A percentile compares a stretch with the other conserved stretches of the same genome.
Conservation (phyloP, 2,329 filamentous ascomycete genomes). For the Colletotrichum echinochloae region DNA sequence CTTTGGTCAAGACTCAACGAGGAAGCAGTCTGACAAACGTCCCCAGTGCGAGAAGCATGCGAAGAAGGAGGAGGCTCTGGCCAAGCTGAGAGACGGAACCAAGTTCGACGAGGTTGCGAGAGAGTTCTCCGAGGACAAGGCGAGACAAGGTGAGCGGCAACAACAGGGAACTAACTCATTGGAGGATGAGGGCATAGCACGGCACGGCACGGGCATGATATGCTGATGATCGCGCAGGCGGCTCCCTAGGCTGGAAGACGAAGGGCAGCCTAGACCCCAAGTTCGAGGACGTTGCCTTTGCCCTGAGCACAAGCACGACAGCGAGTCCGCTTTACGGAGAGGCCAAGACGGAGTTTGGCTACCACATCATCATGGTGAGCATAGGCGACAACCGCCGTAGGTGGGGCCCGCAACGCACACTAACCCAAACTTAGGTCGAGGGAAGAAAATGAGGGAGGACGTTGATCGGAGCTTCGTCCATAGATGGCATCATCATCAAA, state of each 20-base stretch:
- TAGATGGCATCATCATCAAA: constrained; percentile 4
- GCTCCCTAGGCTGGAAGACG: constrained; percentile 78
- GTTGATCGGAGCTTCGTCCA: not conserved
- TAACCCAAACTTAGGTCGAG: constrained; percentile 50
- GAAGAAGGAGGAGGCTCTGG: constrained; percentile 82
- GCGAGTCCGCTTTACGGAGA: constrained; percentile 74
- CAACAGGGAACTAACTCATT: not conserved
- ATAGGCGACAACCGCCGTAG: not conserved
- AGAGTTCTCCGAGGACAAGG: constrained; percentile 82
- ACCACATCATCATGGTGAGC: constrained; percentile 83
- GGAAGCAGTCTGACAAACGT: constrained; percentile 2
- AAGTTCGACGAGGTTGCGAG: constrained; percentile 82
- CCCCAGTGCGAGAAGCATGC: constrained; percentile 76
- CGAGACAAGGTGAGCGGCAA: constrained; percentile 65
- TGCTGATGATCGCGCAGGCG: constrained; percentile 61
- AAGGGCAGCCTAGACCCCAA: constrained; percentile 74
- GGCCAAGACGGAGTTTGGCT: constrained; percentile 80
- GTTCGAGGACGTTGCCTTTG: constrained; percentile 80
- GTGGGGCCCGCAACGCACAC: not conserved
- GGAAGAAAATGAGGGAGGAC: constrained; percentile 52
- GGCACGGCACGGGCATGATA: not conserved
- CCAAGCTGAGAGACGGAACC: constrained; percentile 72
- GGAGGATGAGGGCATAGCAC: not conserved
- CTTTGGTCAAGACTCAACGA: not conserved
- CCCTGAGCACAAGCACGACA: constrained; percentile 74